phyloP scores from a whole-genome alignment of 148 eudicot species.

The Heliamphora exappendiculata region DNA sequence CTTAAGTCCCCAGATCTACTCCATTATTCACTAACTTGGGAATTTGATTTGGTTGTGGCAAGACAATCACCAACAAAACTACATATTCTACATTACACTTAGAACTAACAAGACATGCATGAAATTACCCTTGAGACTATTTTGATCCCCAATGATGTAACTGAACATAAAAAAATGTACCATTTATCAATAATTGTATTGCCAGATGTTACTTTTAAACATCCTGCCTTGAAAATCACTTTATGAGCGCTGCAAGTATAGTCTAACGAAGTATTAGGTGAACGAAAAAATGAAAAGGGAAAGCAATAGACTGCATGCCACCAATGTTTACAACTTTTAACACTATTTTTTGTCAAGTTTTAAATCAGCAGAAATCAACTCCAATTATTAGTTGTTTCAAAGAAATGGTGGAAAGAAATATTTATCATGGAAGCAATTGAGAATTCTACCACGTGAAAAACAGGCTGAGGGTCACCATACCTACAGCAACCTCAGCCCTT shows the following conservation, averaged over 20 bases:
- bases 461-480: constrained; percentile 34
- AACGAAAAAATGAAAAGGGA: background rate
- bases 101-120: background rate
- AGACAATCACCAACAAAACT: background rate
- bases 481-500: constrained; percentile 91
- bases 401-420: background rate
- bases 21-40: background rate
- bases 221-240: background rate
- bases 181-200: background rate
- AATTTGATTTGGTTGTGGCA: background rate
- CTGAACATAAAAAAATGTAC: background rate
- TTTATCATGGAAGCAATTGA: background rate
- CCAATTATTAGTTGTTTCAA: background rate
- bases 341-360: background rate
- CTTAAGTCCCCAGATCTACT: background rate
- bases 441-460: background rate
- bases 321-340: background rate
- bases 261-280: background rate
- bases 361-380: background rate
- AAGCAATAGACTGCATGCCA: background rate
- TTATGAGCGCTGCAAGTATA: background rate
- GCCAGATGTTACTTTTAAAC: background rate
- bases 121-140: background rate
- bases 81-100: background rate
- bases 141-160: background rate